phyloP scores from a whole-genome alignment of 1,284 basidiomycete species.

The Sparassis latifolia region DNA sequence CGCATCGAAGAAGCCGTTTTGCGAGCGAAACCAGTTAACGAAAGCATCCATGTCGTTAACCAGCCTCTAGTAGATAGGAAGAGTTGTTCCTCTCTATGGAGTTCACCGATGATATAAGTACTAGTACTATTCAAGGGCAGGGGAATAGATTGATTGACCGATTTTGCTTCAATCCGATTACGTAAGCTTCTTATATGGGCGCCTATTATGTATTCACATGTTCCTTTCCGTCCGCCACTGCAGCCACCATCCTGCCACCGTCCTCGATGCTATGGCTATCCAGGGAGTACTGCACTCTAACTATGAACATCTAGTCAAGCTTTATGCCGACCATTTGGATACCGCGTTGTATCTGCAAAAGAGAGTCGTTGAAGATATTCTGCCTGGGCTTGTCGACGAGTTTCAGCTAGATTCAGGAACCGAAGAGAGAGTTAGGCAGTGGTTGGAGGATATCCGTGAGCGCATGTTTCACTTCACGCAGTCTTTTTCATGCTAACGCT shows the following conservation, averaged over 20 bases:
- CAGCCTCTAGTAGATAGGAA: too few species aligned
- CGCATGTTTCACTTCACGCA: neutral
- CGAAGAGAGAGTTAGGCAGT: conserved; percentile 45
- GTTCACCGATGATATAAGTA: too few species aligned
- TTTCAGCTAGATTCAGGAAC: conserved; percentile 41
- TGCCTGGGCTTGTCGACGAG: conserved; percentile 55
- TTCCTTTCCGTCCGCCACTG: neutral
- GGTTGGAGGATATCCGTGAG: conserved; percentile 49
- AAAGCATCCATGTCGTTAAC: neutral
- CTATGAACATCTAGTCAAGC: conserved; percentile 13
- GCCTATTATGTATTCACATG: neutral
- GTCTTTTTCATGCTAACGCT: too few species aligned
- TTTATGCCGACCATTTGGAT: conserved; percentile 41
- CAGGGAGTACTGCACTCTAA: conserved; percentile 14
- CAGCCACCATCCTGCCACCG: neutral
- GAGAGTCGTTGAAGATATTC: conserved; percentile 45
- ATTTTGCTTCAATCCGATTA: too few species aligned
- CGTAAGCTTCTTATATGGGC: neutral
- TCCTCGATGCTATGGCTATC: conserved; percentile 12
- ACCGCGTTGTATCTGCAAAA: conserved; percentile 40
- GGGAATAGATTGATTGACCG: too few species aligned
- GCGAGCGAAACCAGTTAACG: conserved; percentile 5
- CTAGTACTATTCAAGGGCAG: too few species aligned
- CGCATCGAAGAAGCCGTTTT: conserved; percentile 3
- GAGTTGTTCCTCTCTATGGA: too few species aligned